A percentile compares a stretch with the other conserved stretches of the same genome.
phyloP scores from a whole-genome alignment of 495 filamentous ascomycete genomes.

The Stereocaulon alpinum region DNA sequence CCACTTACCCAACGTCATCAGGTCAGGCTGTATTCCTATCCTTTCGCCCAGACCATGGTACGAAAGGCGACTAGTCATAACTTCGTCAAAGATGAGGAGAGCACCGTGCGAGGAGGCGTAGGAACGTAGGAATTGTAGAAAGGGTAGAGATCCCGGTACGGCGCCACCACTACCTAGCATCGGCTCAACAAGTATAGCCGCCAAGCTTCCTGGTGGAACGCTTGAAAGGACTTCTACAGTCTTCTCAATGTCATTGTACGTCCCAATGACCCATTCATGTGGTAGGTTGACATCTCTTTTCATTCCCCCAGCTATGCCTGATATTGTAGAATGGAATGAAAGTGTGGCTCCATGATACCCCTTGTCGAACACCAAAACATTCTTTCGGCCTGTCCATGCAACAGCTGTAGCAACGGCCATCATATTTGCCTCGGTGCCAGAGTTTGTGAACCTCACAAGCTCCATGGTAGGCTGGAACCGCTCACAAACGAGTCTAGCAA shows the following conservation, averaged over 20 bases:
- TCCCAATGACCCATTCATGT: conserved; percentile 38
- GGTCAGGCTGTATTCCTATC: conserved; percentile 40
- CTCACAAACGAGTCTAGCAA: conserved; percentile 23
- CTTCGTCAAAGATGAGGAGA: conserved; percentile 54
- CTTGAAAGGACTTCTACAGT: conserved; percentile 19
- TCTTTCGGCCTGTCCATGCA: conserved; percentile 24
- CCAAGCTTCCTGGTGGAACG: conserved; percentile 28
- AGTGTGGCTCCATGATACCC: conserved; percentile 26
- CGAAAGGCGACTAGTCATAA: conserved; percentile 49
- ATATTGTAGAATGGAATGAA: conserved; percentile 8
- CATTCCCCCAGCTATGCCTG: neutral
- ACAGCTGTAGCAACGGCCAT: conserved; percentile 29
- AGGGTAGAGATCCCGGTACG: conserved; percentile 35
- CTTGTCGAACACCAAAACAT: conserved; percentile 27
- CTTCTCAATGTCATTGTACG: conserved; percentile 36
- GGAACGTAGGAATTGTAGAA: conserved; percentile 33
- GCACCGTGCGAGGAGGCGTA: conserved; percentile 30
- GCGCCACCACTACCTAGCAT: conserved; percentile 49
- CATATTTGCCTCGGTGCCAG: conserved; percentile 32
- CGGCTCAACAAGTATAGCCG: conserved; percentile 48
- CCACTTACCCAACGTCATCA: conserved; percentile 54
- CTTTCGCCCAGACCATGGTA: conserved; percentile 35
- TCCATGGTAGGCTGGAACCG: conserved; percentile 27
- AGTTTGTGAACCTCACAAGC: conserved; percentile 31
- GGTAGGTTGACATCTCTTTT: conserved; percentile 19